These are phyloP conservation scores for Phytophthora uliginosa DNA, from an alignment of 352 stramenopile genomes.

Conservation along the genomic window DNA sequence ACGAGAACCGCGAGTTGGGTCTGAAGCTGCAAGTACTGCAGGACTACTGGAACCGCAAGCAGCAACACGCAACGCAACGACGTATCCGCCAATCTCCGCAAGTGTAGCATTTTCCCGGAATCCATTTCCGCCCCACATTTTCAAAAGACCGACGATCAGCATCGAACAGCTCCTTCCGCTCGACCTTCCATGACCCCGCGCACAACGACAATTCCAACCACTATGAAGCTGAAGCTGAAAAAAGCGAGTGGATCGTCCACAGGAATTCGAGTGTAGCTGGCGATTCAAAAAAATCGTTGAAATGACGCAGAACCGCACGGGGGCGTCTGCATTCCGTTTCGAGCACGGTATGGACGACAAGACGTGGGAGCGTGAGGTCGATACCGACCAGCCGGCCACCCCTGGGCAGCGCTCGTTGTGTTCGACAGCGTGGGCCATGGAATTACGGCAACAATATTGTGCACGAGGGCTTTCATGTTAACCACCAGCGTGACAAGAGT, in stretches of 20 bases:
- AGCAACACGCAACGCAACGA: constrained; percentile 27
- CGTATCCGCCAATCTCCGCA: constrained; percentile 25
- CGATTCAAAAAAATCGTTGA: constrained; percentile 38
- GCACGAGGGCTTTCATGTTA: constrained; percentile 43
- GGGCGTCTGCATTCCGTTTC: constrained; percentile 29
- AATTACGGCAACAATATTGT: constrained; percentile 53
- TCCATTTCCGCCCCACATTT: constrained; percentile 15
- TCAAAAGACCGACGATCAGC: neutral
- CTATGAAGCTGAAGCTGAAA: constrained; percentile 24
- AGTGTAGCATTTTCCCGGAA: constrained; percentile 1
- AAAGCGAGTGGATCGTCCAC: constrained; percentile 37
- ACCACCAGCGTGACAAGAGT: constrained; percentile 64
- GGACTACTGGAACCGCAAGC: constrained; percentile 46
- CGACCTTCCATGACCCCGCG: constrained; percentile 19
- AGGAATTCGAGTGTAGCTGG: constrained; percentile 49
- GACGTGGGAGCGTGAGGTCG: constrained; percentile 38
- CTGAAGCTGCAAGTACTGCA: constrained; percentile 52
- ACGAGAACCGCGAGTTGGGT: constrained; percentile 54
- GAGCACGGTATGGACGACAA: constrained; percentile 48
- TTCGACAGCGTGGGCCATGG: constrained; percentile 53
- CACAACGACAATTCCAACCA: constrained; percentile 16
- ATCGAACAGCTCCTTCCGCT: constrained; percentile 1
- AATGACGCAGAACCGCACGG: constrained; percentile 39
- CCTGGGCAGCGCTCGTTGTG: constrained; percentile 47
- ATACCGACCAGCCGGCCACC: constrained; percentile 45